Conservation (phyloP, 2,329 filamentous ascomycete genomes). For the Pseudocercospora fijiensis region DNA sequence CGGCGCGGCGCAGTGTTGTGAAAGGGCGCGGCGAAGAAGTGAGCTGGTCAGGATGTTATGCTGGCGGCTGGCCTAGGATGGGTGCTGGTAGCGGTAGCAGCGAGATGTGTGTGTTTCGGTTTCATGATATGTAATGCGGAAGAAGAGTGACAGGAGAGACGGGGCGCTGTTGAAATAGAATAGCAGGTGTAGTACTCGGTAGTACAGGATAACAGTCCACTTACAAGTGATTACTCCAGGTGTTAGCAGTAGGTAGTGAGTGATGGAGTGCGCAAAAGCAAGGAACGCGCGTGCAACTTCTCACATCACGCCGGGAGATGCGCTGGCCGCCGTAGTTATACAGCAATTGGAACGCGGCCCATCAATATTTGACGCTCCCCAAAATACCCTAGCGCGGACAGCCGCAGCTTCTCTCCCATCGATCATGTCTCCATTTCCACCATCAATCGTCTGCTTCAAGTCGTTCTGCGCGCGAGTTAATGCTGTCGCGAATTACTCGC, state of each 20-base stretch:
- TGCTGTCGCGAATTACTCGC: constrained; percentile 27
- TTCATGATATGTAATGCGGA: background rate
- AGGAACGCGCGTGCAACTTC: too few species aligned
- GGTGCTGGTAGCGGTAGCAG: background rate
- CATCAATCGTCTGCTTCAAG: background rate
- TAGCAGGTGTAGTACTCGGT: background rate
- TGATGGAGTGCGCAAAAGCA: background rate
- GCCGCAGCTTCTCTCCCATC: background rate
- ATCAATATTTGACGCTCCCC: background rate
- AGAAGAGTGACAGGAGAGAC: background rate
- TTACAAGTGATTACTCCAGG: background rate
- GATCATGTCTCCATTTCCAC: background rate
- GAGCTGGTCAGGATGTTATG: background rate
- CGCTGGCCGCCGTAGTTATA: background rate
- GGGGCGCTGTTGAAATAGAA: background rate
- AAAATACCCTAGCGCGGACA: background rate
- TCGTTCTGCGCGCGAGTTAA: constrained; percentile 20
- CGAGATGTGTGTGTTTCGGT: background rate
- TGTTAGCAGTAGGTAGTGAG: too few species aligned
- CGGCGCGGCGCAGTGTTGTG: background rate
- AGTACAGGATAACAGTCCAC: background rate
- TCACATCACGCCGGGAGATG: background rate
- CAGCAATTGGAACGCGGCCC: background rate
- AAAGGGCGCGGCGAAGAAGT: background rate
- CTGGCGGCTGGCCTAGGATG: background rate